Base-by-base conservation (phyloP, 2,329 filamentous ascomycete genomes). In the Orbilia quercus region DNA sequence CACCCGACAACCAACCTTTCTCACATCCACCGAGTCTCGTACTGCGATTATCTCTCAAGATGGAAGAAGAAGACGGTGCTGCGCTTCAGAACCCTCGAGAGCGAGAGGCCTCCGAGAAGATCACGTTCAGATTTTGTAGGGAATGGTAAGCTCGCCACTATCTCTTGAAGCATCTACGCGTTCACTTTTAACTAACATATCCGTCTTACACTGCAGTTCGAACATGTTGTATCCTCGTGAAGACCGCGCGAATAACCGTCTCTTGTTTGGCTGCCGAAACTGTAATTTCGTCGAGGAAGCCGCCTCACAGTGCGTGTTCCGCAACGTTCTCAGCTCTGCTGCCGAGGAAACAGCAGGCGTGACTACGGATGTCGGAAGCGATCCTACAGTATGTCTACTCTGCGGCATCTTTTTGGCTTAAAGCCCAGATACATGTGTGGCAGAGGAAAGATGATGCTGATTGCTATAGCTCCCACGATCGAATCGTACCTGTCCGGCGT, bases 211-310 rank as follows among this genome's bases (percentile, higher is more conserved):
- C 7, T 16, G 47, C 77, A 91, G 89, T 84, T 96, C 93, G 78
- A 99, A 99, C 85, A 91, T 99, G 87, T 85, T 99, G 63, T 98
- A 98, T 80, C 95, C 95, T 55, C 95, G 96, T 82, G 96, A 99
- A 63, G 92, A 99, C 82, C 88, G 90, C 75, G 85, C 89, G 74
- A 88, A 88, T 75, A 91, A 91, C 83, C 89, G 89, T 79, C 89
- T 99, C 77, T 90, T 96, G 84, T 99, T 96, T 82, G 92, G 91
- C 76, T 99, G 95, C 85, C 91, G 94, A 78, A 97, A 93, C 66
- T 99, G 95, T 84, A 89, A 92, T 80, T 96, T 92, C 83, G 91
- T 90, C 78, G 92, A 96, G 80, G 88, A 90, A 75, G 93, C 94
- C 31, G 88, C 88, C 74, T 94, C 92, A 20, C 89, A 91, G 74